Evolutionary conservation across 768 basidiomycete genomes (phyloP).

Genomic region (Amanita brunnescens): DNA sequence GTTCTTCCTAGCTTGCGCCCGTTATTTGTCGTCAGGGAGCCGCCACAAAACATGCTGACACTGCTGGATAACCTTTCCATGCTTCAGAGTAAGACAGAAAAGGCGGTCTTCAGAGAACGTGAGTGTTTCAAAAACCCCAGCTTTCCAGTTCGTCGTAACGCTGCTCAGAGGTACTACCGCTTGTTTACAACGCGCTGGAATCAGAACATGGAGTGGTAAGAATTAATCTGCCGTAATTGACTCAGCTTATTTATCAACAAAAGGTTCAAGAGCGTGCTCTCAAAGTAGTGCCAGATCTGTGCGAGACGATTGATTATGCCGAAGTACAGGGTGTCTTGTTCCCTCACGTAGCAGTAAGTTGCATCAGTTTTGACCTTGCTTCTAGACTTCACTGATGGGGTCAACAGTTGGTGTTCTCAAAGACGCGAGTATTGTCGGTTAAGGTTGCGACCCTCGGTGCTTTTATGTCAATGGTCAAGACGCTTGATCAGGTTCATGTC

Average conservation of each 20-base stretch:
- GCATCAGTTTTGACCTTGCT: not conserved
- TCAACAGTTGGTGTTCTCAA: conserved; percentile 82
- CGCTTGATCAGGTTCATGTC: conserved; percentile 66
- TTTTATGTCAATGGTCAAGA: conserved; percentile 81
- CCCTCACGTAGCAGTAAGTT: conserved; percentile 82
- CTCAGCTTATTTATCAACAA: conserved; percentile 6
- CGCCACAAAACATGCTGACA: conserved; percentile 95
- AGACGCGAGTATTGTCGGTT: conserved; percentile 81
- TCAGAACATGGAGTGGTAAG: conserved; percentile 82
- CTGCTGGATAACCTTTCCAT: conserved; percentile 82
- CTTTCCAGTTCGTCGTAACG: conserved; percentile 6
- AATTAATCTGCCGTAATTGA: not conserved
- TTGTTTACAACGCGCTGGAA: conserved; percentile 94
- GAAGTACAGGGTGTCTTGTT: conserved; percentile 88
- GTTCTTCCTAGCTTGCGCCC: conserved; percentile 88
- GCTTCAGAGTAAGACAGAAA: conserved; percentile 85
- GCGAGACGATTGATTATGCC: conserved; percentile 91
- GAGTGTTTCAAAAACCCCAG: conserved; percentile 21
- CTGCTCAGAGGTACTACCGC: conserved; percentile 80
- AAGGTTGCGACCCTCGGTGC: conserved; percentile 86
- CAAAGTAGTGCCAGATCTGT: conserved; percentile 74
- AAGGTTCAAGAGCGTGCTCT: conserved; percentile 91
- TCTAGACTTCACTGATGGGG: not conserved
- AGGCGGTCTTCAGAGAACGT: conserved; percentile 84
- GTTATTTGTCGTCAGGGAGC: conserved; percentile 84